Conservation (phyloP, 768 basidiomycete species). For the Phaeotremella skinneri region DNA sequence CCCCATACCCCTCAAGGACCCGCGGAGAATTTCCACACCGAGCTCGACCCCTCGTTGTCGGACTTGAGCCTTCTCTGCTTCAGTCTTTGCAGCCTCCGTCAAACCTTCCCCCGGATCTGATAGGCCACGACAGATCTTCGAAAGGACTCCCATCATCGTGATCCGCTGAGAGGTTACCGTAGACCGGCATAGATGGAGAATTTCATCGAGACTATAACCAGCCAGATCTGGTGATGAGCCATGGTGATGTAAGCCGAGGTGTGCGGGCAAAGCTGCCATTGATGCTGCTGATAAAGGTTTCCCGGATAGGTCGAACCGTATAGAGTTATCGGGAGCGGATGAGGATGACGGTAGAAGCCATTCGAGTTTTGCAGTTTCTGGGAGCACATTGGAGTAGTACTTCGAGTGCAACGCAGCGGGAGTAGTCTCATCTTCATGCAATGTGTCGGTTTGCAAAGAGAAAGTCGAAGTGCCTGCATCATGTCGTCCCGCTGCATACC, state of each 20-base stretch:
- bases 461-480: not conserved
- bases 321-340: slow-evolving; percentile 42
- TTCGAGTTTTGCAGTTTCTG: slow-evolving; percentile 69
- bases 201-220: slow-evolving; percentile 83
- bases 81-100: not conserved
- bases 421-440: slow-evolving; percentile 60
- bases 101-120: slow-evolving; percentile 1
- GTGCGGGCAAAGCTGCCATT: slow-evolving; percentile 66
- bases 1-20: slow-evolving; percentile 21
- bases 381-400: slow-evolving; percentile 72
- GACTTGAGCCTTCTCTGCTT: slow-evolving; percentile 5
- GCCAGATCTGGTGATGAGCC: slow-evolving; percentile 70
- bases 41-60: slow-evolving; percentile 20
- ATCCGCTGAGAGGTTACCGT: slow-evolving; percentile 80
- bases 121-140: slow-evolving; percentile 56
- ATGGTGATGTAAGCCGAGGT: slow-evolving; percentile 88
- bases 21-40: slow-evolving; percentile 26
- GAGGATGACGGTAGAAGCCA: slow-evolving; percentile 64
- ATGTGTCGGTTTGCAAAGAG: not conserved
- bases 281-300: slow-evolving; percentile 61
- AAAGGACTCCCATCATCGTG: slow-evolving; percentile 72
- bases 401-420: slow-evolving; percentile 78
- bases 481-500: too few relatives aligned
- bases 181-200: slow-evolving; percentile 74
- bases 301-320: slow-evolving; percentile 70